Evolutionary conservation across 1,139 yeast species (phyloP), one percentile per base, ranked within the genome.

Genomic region (Zygosaccharomyces sapae): DNA sequence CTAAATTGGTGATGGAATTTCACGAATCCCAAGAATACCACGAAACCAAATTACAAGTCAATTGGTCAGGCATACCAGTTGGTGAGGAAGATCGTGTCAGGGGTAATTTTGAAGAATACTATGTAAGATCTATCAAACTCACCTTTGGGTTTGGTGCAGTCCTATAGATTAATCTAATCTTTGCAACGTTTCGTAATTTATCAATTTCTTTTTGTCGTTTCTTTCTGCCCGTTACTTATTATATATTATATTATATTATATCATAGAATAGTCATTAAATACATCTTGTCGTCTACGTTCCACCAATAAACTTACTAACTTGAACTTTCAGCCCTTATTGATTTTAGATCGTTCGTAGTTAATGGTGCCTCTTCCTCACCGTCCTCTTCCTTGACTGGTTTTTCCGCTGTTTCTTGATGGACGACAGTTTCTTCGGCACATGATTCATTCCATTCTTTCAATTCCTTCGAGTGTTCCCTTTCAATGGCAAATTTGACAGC

Each of bases 141-240:
- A 85, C 96, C 0, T 92, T 92, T 68, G 97, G 98, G 1, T 90
- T 86, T 67, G 97, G 94, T 18, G 86, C 88, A n/a, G 89, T 85
- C 10, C 70, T 84, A 53, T 82, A 70, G 46, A 33, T 18, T 5
- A 5, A 19, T 19, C 22, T 19, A 19, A 19, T 19, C 22, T 19
- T 19, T 19, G 22, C 22, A 19, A 19, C 22, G 22, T 19, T 19
- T 19, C 22, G 22, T 3, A 19, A 19, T 19, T 19, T 19, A 19
- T 19, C 22, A 19, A 19, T 19, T 22, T 22, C 7, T 7, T 22
- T 22, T 7, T 22, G 5, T 22, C 7, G 5, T 22, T 22, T 22
- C 9, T 22, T 22, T 4, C 25, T 22, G 5, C 7, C 25, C 25
- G 8, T 22, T 22, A 22, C 25, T 22, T 22, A 22, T 5, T 22